Evolutionary conservation across 2,329 filamentous ascomycete genomes (phyloP).

Genomic region (Claviceps sp.): DNA sequence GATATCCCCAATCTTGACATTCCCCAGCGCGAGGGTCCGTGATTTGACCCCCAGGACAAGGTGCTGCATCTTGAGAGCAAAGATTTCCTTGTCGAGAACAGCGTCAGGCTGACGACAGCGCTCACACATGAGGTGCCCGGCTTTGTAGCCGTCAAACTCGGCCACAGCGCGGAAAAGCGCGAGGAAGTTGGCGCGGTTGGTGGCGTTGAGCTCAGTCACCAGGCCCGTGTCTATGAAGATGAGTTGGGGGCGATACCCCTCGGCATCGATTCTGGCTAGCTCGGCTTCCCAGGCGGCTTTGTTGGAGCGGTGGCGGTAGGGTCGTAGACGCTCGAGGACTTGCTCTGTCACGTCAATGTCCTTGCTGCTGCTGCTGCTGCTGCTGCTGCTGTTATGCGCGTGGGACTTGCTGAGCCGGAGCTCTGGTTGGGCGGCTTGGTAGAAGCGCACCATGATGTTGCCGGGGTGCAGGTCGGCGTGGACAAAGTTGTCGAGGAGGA

Average conservation of each 20-base stretch:
- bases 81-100: conserved; percentile 79
- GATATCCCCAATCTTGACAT: conserved; percentile 92
- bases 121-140: conserved; percentile 90
- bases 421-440: conserved; percentile 63
- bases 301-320: conserved; percentile 50
- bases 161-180: conserved; percentile 92
- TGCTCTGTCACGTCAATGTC: conserved; percentile 81
- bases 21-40: conserved; percentile 79
- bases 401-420: conserved; percentile 26
- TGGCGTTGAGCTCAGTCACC: conserved; percentile 81
- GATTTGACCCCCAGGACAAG: conserved; percentile 84
- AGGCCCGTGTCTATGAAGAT: conserved; percentile 97
- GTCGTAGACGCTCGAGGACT: conserved; percentile 66
- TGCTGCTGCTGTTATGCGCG: conserved; percentile 26
- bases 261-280: conserved; percentile 62
- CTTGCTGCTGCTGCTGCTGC: conserved; percentile 36
- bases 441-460: conserved; percentile 99
- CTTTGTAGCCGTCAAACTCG: conserved; percentile 93
- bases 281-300: conserved; percentile 59
- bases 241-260: conserved; percentile 85
- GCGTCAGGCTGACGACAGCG: conserved; percentile 84
- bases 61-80: conserved; percentile 94
- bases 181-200: conserved; percentile 80
- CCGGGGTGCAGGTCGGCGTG: conserved; percentile 94
- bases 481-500: conserved; percentile 93